phyloP scores from a whole-genome alignment of 2,329 filamentous ascomycete genomes.

The Fusarium decemcellulare region DNA sequence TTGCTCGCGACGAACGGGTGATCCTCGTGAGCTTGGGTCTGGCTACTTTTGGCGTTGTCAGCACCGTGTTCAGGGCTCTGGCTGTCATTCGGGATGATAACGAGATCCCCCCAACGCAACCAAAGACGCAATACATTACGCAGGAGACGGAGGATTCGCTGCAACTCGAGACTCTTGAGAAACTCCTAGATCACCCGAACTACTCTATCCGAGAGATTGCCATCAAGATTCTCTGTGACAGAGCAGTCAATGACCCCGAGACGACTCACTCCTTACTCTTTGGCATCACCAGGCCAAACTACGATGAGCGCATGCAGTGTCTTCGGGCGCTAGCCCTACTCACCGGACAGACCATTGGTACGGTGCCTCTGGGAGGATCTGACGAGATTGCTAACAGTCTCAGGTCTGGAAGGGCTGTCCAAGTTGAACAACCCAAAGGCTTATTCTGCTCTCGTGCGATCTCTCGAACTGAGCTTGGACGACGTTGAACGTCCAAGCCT shows the following conservation, averaged over 20 bases:
- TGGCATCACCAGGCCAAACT: conserved; percentile 71
- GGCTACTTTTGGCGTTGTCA: conserved; percentile 71
- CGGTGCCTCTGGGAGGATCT: neutral
- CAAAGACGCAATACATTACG: conserved; percentile 80
- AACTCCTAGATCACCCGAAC: conserved; percentile 79
- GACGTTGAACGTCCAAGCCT: conserved; percentile 67
- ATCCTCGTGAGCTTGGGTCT: conserved; percentile 69
- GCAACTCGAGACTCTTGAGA: conserved; percentile 75
- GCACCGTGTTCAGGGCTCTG: conserved; percentile 71
- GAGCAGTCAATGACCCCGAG: conserved; percentile 70
- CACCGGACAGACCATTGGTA: conserved; percentile 58
- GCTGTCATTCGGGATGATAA: conserved; percentile 73
- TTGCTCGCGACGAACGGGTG: conserved; percentile 65
- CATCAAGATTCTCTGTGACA: conserved; percentile 69
- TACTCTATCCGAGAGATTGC: conserved; percentile 80
- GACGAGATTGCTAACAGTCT: conserved; percentile 33
- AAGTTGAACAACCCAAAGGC: conserved; percentile 65
- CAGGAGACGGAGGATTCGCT: conserved; percentile 83
- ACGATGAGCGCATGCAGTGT: conserved; percentile 70
- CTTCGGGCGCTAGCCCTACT: conserved; percentile 70
- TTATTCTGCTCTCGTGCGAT: conserved; percentile 72
- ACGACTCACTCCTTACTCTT: conserved; percentile 67
- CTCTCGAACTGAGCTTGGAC: conserved; percentile 68
- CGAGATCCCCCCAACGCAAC: conserved; percentile 74
- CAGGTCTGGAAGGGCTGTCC: conserved; percentile 56